These are phyloP conservation scores for Takashimella koratensis DNA, from an alignment of 1,284 basidiomycete species.

Conservation along the genomic window DNA sequence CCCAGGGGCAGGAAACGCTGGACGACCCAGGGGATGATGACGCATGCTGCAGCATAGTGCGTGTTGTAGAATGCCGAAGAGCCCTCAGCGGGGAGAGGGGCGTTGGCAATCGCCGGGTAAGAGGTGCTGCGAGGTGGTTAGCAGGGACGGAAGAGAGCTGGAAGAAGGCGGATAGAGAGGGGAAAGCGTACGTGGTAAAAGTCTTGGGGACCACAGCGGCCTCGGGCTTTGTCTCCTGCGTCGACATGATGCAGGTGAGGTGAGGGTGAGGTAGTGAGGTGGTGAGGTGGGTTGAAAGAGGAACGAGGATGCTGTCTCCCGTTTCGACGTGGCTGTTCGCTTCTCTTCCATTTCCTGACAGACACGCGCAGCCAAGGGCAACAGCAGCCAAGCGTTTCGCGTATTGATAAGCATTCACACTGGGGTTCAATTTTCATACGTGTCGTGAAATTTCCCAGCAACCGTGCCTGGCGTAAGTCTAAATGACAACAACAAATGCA, in stretches of 20 bases:
- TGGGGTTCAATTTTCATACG: too few relatives aligned
- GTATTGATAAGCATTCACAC: too few relatives aligned
- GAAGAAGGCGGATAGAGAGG: background rate
- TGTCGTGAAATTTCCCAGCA: too few relatives aligned
- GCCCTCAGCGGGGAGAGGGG: slow-evolving; percentile 83
- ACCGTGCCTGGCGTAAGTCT: too few relatives aligned
- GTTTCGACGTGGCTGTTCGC: background rate
- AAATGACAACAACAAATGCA: too few relatives aligned
- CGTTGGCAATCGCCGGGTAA: slow-evolving; percentile 57
- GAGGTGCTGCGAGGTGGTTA: slow-evolving; percentile 22
- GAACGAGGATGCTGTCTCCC: background rate
- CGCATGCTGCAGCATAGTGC: slow-evolving; percentile 71
- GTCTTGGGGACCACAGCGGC: background rate
- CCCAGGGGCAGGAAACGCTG: slow-evolving; percentile 67
- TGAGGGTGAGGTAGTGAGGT: background rate
- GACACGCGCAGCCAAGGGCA: too few relatives aligned
- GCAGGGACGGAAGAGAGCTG: background rate
- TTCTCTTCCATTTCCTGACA: too few relatives aligned
- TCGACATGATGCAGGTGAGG: background rate
- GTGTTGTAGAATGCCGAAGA: slow-evolving; percentile 76
- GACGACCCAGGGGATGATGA: slow-evolving; percentile 74
- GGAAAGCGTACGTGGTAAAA: background rate
- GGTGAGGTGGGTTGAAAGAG: background rate
- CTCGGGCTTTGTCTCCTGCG: background rate
- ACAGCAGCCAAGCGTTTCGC: too few relatives aligned